These are phyloP conservation scores for Canavalia gladiata DNA, from an alignment of 306 rosid species.

Conservation along the genomic window DNA sequence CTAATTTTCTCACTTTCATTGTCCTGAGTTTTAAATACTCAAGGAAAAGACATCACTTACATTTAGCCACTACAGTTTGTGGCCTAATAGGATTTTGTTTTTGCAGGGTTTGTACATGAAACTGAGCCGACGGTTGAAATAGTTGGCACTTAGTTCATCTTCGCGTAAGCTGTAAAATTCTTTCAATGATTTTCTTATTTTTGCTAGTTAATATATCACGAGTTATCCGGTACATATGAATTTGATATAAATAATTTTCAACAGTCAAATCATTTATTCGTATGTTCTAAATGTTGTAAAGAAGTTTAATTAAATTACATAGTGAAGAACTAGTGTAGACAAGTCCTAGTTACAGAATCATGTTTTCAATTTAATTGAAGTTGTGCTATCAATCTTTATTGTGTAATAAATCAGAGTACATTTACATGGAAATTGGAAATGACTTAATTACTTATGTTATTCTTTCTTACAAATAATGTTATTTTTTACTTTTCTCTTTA, in stretches of 20 bases:
- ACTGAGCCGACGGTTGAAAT: constrained; percentile 68
- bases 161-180: constrained; percentile 38
- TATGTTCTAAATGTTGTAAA: constrained; percentile 35
- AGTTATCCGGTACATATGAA: constrained; percentile 41
- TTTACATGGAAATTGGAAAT: not conserved
- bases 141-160: constrained; percentile 47
- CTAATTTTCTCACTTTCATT: constrained; percentile 13
- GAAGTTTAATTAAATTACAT: constrained; percentile 20
- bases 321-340: constrained; percentile 32
- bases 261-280: constrained; percentile 31
- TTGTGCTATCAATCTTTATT: not conserved
- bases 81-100: constrained; percentile 45
- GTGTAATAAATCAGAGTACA: not conserved
- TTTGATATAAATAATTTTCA: constrained; percentile 16
- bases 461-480: too few relatives aligned
- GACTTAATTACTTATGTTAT: not conserved
- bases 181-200: not conserved
- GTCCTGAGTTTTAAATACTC: constrained; percentile 1
- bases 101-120: constrained; percentile 98
- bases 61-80: constrained; percentile 10
- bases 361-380: not conserved
- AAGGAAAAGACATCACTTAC: constrained; percentile 18
- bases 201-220: constrained; percentile 31
- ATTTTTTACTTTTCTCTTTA: too few relatives aligned
- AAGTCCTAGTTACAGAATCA: not conserved